phyloP scores from a whole-genome alignment of 345 rosid species.

The Camelina sativa region DNA sequence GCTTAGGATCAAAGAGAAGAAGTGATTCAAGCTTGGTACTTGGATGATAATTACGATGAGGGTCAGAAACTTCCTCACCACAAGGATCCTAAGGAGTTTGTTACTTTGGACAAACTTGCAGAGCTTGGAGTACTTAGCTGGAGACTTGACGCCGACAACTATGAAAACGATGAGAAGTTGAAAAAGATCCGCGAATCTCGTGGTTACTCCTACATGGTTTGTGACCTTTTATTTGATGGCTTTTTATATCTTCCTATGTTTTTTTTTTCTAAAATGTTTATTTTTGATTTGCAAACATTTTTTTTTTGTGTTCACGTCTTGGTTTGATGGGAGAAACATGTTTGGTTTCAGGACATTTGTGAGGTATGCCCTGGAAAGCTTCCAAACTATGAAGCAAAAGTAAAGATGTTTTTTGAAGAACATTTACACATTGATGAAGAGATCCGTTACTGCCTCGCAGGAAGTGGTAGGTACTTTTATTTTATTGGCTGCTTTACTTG shows the following conservation, averaged over 20 bases:
- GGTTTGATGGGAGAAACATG: conserved; percentile 16
- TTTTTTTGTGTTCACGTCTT: not conserved
- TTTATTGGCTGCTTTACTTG: not conserved
- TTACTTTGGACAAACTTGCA: too few relatives aligned
- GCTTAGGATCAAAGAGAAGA: too few relatives aligned
- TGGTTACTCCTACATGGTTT: conserved; percentile 88
- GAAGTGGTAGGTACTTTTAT: conserved; percentile 68
- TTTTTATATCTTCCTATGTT: not conserved
- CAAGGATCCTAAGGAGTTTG: too few relatives aligned
- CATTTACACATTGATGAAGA: conserved; percentile 98
- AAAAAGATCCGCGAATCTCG: conserved; percentile 85
- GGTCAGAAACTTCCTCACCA: too few relatives aligned
- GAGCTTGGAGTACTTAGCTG: conserved; percentile 71
- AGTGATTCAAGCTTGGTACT: too few relatives aligned
- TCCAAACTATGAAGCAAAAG: conserved; percentile 83
- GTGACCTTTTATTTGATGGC: conserved; percentile 25
- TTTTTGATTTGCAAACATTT: not conserved
- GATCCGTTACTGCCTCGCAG: conserved; percentile 87
- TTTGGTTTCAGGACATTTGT: conserved; percentile 59
- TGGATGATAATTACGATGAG: too few relatives aligned
- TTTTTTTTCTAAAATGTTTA: too few relatives aligned
- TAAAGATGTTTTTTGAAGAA: conserved; percentile 83
- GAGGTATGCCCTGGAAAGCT: conserved; percentile 93
- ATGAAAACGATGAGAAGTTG: conserved; percentile 82
- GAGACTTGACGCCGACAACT: conserved; percentile 85